phyloP scores from a whole-genome alignment of 257 asterid genomes.

The Solanum lycopersicoides region DNA sequence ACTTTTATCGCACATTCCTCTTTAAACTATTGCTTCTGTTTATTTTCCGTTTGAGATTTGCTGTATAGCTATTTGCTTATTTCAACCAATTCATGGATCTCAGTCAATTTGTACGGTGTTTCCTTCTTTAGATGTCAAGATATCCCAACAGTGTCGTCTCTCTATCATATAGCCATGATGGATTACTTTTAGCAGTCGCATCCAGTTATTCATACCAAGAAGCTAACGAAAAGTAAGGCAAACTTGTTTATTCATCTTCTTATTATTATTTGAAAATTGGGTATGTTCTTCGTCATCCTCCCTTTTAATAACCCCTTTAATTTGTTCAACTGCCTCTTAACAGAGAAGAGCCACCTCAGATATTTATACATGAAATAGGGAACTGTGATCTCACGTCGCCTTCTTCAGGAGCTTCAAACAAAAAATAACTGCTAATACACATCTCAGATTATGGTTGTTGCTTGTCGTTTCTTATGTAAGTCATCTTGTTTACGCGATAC shows the following conservation, averaged over 20 bases:
- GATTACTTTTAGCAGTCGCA: constrained; percentile 68
- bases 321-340: constrained; percentile 4
- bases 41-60: background rate
- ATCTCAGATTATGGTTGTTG: background rate
- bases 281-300: background rate
- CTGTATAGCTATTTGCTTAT: background rate
- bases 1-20: background rate
- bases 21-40: background rate
- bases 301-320: background rate
- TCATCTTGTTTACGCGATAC: background rate
- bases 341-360: constrained; percentile 71
- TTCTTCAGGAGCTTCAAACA: constrained; percentile 7
- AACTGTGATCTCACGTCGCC: constrained; percentile 9
- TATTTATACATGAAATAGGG: constrained; percentile 38
- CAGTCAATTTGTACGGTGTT: background rate
- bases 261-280: background rate
- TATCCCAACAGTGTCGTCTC: constrained; percentile 56
- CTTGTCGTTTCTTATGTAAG: background rate
- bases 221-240: constrained; percentile 54
- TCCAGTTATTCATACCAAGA: constrained; percentile 73
- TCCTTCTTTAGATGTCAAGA: constrained; percentile 43
- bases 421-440: constrained; percentile 6
- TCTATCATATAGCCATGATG: constrained; percentile 64
- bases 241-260: background rate
- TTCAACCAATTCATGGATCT: constrained; percentile 1